Base-by-base conservation (phyloP, 1,139 yeast genomes). In the Blastobotrys apis region DNA sequence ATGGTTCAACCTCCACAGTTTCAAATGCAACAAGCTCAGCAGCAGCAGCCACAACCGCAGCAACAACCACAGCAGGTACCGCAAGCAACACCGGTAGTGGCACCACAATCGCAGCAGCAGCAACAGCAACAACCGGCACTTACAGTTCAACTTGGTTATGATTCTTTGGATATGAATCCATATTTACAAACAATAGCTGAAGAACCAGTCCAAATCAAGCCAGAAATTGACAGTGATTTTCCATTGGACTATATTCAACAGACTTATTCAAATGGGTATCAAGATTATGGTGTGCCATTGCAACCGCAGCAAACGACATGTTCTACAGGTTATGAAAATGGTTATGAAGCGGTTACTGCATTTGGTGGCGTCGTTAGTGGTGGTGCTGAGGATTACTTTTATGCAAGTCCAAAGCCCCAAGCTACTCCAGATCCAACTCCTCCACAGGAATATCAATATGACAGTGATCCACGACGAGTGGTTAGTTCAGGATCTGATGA, bases 191-290 rank as follows among this genome's bases (percentile, higher is more conserved):
- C 39, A 25, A 22, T 45, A 10, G 44, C 26, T 19, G 52, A 48
- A 21, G 52, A 50, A 25, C 53, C 50, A 12, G 40, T 47, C 19
- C 43, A 45, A 6, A 41, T 50, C 37, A 50, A 51, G 27, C 20
- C 37, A 5, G 50, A 49, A 5, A 45, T 51, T 6, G 56, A 55
- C 5, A 53, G 58, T 32, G 64, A 59, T 45, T 60, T 60, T 43
- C 64, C 63, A 12, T 49, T 59, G 29, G 64, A 59, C 43, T 59
- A 59, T 47, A 48, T 58, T 15, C 53, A 36, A 15, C 37, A 22
- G 20, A 17, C 21, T 17, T 33, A 39, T 21, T 10, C 21, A 17
- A n/a, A 37, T 13, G 9, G 6, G 30, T 9, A 23, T 13, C 5
- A n/a, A 15, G 38, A 35, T 16, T 23, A 35, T 13, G 25, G 25